These are phyloP conservation scores for Pythium insidiosum DNA, from an alignment of 352 stramenopile species.

Conservation along the genomic window DNA sequence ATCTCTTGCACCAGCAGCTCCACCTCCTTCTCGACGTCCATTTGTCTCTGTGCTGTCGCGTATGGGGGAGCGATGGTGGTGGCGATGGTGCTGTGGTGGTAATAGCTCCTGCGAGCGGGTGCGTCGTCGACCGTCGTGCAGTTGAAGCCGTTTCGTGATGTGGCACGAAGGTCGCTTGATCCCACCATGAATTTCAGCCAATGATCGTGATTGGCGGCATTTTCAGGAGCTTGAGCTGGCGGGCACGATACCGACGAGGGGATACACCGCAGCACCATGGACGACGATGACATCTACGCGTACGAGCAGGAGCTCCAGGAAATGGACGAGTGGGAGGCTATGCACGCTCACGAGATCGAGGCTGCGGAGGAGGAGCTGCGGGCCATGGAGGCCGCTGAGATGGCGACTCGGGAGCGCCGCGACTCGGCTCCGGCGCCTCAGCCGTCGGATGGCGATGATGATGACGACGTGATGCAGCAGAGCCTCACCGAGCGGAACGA, in stretches of 20 bases:
- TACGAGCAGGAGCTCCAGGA: constrained; percentile 73
- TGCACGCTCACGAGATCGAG: constrained; percentile 77
- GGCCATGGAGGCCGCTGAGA: constrained; percentile 43
- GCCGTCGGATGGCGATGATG: neutral
- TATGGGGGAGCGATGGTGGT: too few relatives aligned
- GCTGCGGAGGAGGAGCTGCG: constrained; percentile 54
- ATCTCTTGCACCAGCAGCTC: constrained; percentile 67
- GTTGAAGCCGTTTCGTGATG: constrained; percentile 10
- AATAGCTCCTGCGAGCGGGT: neutral
- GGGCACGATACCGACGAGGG: neutral
- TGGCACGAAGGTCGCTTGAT: constrained; percentile 7
- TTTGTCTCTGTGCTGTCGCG: too few relatives aligned
- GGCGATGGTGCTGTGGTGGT: neutral
- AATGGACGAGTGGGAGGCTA: constrained; percentile 79
- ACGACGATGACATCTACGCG: constrained; percentile 65
- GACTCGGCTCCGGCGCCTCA: neutral
- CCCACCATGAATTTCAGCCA: constrained; percentile 5
- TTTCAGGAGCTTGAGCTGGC: constrained; percentile 6
- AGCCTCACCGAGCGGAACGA: constrained; percentile 1
- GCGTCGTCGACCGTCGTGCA: neutral
- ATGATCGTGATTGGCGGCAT: constrained; percentile 19
- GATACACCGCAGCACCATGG: too few relatives aligned
- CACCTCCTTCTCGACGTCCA: constrained; percentile 70
- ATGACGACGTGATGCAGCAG: neutral
- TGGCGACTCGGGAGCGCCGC: constrained; percentile 1